Percentiles rank a stretch among this genome's conserved stretches.
phyloP scores from a whole-genome alignment of 2,329 filamentous ascomycete species.

The Phialemoniopsis sp. region DNA sequence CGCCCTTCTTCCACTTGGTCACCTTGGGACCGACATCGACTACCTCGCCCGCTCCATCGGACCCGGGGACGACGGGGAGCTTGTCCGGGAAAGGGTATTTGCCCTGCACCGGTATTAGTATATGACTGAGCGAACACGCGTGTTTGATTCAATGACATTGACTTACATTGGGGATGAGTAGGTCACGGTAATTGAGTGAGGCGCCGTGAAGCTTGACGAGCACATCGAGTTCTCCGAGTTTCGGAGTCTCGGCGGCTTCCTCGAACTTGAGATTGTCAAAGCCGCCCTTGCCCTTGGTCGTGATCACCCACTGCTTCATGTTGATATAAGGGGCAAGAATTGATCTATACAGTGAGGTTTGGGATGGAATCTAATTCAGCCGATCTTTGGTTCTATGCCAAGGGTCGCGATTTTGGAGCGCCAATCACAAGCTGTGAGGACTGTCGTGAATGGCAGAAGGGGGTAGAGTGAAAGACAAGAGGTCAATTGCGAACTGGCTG shows the following conservation, averaged over 20 bases:
- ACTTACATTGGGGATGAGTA: slow-evolving; percentile 38
- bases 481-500: too few species aligned
- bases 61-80: slow-evolving; percentile 42
- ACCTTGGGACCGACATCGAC: slow-evolving; percentile 45
- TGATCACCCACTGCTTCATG: slow-evolving; percentile 53
- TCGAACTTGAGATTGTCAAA: slow-evolving; percentile 58
- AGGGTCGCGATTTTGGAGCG: too few species aligned
- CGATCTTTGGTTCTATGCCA: too few species aligned
- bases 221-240: slow-evolving; percentile 66
- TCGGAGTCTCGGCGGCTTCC: slow-evolving; percentile 49
- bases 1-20: slow-evolving; percentile 43
- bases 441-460: too few species aligned
- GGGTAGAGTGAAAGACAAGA: too few species aligned
- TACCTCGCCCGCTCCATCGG: slow-evolving; percentile 51
- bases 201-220: slow-evolving; percentile 59
- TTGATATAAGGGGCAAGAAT: slow-evolving; percentile 19
- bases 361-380: too few species aligned
- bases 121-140: too few species aligned
- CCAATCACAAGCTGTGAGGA: too few species aligned
- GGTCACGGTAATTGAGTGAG: slow-evolving; percentile 51
- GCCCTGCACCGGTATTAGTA: slow-evolving; percentile 29
- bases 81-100: slow-evolving; percentile 38
- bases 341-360: too few species aligned
- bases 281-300: slow-evolving; percentile 38
- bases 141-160: too few species aligned